A percentile compares a stretch with the other conserved stretches of the same genome.
phyloP scores from a whole-genome alignment of 2,329 filamentous ascomycete species.

The Aspergillus alliaceus region DNA sequence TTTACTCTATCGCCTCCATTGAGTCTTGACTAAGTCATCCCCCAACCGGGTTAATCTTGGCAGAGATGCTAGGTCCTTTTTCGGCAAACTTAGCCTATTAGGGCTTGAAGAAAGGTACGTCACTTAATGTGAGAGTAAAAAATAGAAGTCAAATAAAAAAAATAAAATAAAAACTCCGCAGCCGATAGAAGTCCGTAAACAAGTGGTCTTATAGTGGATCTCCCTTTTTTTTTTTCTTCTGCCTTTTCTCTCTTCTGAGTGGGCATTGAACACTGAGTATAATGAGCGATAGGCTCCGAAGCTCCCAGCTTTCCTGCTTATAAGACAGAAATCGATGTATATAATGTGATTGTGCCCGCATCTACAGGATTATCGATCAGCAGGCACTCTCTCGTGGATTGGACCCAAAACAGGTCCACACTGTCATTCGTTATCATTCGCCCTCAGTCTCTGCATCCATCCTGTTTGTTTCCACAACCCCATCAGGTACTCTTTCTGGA shows the following conservation, averaged over 20 bases:
- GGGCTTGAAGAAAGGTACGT: background rate
- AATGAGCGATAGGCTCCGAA: conserved; percentile 1
- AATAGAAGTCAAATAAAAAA: background rate
- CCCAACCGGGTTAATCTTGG: background rate
- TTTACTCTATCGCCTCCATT: background rate
- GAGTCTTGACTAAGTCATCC: background rate
- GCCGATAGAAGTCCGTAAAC: background rate
- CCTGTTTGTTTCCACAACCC: conserved; percentile 12
- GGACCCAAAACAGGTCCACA: conserved; percentile 5
- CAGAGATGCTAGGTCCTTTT: background rate
- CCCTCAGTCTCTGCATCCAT: conserved; percentile 1
- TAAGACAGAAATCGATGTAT: conserved; percentile 4
- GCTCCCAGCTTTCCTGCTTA: background rate
- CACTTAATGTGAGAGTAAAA: too few relatives aligned
- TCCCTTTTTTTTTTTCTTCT: too few relatives aligned
- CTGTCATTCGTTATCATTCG: conserved; percentile 16
- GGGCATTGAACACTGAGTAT: background rate
- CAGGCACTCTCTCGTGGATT: conserved; percentile 3
- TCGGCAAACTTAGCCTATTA: background rate
- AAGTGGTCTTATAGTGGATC: background rate
- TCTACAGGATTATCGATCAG: conserved; percentile 5
- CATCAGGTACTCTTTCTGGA: conserved; percentile 5
- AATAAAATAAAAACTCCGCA: background rate
- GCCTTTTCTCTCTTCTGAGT: background rate
- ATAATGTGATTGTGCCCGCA: conserved; percentile 3